phyloP scores from a whole-genome alignment of 352 stramenopile species.

The Phytopythium delawarense region DNA sequence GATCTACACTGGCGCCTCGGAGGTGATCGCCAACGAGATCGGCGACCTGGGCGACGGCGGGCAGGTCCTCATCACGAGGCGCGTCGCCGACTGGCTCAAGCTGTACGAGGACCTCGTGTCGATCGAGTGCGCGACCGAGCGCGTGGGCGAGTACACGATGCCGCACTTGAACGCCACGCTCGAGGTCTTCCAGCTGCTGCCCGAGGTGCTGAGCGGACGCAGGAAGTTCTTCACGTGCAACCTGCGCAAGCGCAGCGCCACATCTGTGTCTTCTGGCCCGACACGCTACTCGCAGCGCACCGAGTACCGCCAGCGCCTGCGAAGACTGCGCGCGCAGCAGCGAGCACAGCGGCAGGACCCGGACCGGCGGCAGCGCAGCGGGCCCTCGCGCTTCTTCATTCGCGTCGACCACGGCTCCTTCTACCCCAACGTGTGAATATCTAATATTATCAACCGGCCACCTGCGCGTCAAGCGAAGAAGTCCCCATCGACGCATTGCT shows the following conservation, averaged over 20 bases:
- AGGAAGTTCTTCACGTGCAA: constrained; percentile 47
- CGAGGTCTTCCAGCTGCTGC: constrained; percentile 48
- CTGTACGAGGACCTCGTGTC: constrained; percentile 44
- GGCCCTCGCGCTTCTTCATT: constrained; percentile 26
- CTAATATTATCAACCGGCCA: background rate
- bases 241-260: constrained; percentile 35
- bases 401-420: constrained; percentile 38
- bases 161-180: constrained; percentile 39
- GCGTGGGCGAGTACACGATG: constrained; percentile 42
- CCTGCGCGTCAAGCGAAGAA: too few relatives aligned
- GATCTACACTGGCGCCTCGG: constrained; percentile 50
- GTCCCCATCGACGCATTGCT: too few relatives aligned
- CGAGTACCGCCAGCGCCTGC: constrained; percentile 33
- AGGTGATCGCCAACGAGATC: constrained; percentile 53
- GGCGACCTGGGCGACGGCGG: constrained; percentile 49
- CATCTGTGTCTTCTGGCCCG: constrained; percentile 22
- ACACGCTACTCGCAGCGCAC: constrained; percentile 34
- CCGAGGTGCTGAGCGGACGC: constrained; percentile 30
- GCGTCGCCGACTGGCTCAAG: constrained; percentile 43
- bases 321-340: constrained; percentile 22
- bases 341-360: constrained; percentile 15
- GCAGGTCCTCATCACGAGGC: constrained; percentile 51
- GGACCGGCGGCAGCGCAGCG: constrained; percentile 14
- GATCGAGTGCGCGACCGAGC: constrained; percentile 37
- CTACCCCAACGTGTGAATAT: constrained; percentile 19